Conservation (phyloP, 1,284 basidiomycete species). For the Boletus smithii region DNA sequence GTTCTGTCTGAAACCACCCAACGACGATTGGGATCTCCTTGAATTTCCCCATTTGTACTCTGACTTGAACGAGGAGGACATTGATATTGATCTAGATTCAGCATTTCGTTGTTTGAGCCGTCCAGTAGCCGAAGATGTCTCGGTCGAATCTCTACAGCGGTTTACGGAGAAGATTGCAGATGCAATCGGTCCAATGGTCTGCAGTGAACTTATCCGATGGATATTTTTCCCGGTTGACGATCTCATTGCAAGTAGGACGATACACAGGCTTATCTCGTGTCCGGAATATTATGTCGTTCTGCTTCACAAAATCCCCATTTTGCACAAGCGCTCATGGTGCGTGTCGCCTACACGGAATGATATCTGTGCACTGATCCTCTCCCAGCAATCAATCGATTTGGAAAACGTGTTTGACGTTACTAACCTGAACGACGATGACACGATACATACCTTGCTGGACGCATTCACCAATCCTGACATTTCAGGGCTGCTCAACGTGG, state of each 20-base stretch:
- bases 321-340: slow-evolving; percentile 44
- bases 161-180: slow-evolving; percentile 55
- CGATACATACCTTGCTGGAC: slow-evolving; percentile 52
- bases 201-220: slow-evolving; percentile 16
- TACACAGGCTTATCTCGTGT: slow-evolving; percentile 55
- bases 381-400: slow-evolving; percentile 55
- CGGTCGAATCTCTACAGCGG: slow-evolving; percentile 43
- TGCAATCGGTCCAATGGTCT: slow-evolving; percentile 51
- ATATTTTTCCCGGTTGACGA: slow-evolving; percentile 4
- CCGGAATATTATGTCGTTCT: slow-evolving; percentile 55
- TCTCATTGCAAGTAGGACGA: slow-evolving; percentile 41
- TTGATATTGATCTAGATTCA: slow-evolving; percentile 52
- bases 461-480: slow-evolving; percentile 63
- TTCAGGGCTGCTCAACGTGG: slow-evolving; percentile 41
- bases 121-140: slow-evolving; percentile 55
- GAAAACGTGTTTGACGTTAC: slow-evolving; percentile 50
- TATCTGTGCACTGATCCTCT: slow-evolving; percentile 7
- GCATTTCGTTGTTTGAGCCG: slow-evolving; percentile 49
- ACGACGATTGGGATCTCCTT: slow-evolving; percentile 72
- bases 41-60: slow-evolving; percentile 69
- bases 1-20: slow-evolving; percentile 70
- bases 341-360: slow-evolving; percentile 11
- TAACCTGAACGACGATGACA: slow-evolving; percentile 50
- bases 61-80: slow-evolving; percentile 45
- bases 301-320: slow-evolving; percentile 59